Conservation (phyloP, 164 flowering plant genomes). For the Nymphaea thermarum region DNA sequence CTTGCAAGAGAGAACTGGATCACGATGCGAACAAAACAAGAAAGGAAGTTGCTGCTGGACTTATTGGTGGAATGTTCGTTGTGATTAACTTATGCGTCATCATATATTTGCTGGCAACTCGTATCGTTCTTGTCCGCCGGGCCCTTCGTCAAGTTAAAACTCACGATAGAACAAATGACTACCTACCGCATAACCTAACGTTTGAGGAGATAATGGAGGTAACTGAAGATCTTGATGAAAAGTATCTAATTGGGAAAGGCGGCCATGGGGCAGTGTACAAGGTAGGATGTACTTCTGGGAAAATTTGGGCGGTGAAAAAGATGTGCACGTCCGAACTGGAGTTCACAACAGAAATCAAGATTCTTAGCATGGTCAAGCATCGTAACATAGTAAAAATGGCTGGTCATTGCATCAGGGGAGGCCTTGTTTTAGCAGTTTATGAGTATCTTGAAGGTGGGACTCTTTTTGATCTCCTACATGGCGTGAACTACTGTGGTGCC, state of each 20-base stretch:
- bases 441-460: constrained; percentile 20
- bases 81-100: neutral
- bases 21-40: neutral
- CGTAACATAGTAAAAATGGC: constrained; percentile 17
- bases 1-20: neutral
- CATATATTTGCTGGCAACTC: neutral
- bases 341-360: constrained; percentile 15
- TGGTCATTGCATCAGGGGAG: constrained; percentile 18
- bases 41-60: neutral
- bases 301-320: constrained; percentile 23
- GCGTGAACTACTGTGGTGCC: constrained; percentile 2
- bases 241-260: constrained; percentile 20
- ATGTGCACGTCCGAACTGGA: constrained; percentile 13
- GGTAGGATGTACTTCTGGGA: constrained; percentile 11
- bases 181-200: constrained; percentile 16
- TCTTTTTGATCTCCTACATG: constrained; percentile 16
- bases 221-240: constrained; percentile 21
- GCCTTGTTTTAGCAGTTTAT: constrained; percentile 18
- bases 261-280: constrained; percentile 20
- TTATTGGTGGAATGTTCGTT: neutral
- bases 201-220: constrained; percentile 24
- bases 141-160: constrained; percentile 1
- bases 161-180: constrained; percentile 11
- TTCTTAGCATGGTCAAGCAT: constrained; percentile 18
- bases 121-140: neutral